A percentile compares a stretch with the other conserved stretches of the same genome.
Evolutionary conservation across 352 stramenopile genomes (phyloP).

Genomic region (Phytopythium chamaehyphon): DNA sequence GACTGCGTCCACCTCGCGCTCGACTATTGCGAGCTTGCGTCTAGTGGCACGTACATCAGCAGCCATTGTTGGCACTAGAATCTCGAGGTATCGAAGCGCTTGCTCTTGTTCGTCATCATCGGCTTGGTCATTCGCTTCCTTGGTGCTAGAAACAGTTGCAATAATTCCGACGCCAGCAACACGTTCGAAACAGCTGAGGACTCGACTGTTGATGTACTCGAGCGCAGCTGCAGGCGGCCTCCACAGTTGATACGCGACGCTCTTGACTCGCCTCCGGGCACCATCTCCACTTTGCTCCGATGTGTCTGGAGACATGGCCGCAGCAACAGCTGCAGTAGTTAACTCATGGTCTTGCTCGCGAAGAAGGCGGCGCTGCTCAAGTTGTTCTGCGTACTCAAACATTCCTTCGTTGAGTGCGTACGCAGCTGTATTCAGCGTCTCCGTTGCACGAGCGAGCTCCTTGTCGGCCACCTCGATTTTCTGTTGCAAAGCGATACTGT

Average conservation of each 20-base stretch:
- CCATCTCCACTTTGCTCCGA: conserved; percentile 2
- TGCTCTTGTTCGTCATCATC: conserved; percentile 42
- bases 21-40: conserved; percentile 39
- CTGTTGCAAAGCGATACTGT: conserved; percentile 59
- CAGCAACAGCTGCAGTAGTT: conserved; percentile 33
- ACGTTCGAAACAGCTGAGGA: conserved; percentile 61
- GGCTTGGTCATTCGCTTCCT: conserved; percentile 11
- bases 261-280: neutral
- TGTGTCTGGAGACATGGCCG: conserved; percentile 14
- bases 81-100: conserved; percentile 59
- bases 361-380: conserved; percentile 34
- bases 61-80: conserved; percentile 54
- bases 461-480: conserved; percentile 78
- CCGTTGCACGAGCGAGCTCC: conserved; percentile 45
- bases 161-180: conserved; percentile 18
- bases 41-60: conserved; percentile 43
- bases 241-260: conserved; percentile 18
- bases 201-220: conserved; percentile 58
- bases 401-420: conserved; percentile 59
- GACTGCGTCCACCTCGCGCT: conserved; percentile 31
- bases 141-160: neutral
- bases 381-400: conserved; percentile 60
- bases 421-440: conserved; percentile 42
- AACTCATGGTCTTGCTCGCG: conserved; percentile 44
- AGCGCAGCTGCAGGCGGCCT: conserved; percentile 28